phyloP scores from a whole-genome alignment of 495 filamentous ascomycete species.

The Penicillium turbatum region DNA sequence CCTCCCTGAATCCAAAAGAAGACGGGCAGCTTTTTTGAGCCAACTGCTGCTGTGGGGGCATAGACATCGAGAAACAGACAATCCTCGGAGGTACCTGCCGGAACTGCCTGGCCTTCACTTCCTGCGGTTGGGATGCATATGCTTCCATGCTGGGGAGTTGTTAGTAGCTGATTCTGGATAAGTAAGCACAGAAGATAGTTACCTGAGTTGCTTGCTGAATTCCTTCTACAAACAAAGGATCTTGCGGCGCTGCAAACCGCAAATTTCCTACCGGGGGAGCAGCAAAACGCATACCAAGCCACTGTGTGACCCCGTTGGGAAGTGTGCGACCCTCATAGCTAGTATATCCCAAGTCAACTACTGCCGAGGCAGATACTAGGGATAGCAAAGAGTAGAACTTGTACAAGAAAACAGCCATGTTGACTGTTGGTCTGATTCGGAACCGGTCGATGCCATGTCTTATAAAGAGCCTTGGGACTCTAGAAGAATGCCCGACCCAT shows the following conservation, averaged over 20 bases:
- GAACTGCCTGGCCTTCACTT: constrained; percentile 26
- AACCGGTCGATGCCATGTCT: constrained; percentile 5
- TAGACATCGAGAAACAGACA: constrained; percentile 75
- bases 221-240: constrained; percentile 40
- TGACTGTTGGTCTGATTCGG: background rate
- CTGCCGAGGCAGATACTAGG: constrained; percentile 17
- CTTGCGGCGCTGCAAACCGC: constrained; percentile 56
- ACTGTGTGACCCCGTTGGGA: constrained; percentile 51
- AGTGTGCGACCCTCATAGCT: constrained; percentile 35
- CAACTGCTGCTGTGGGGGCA: constrained; percentile 50
- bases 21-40: constrained; percentile 52
- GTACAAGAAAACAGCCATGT: constrained; percentile 13
- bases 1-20: constrained; percentile 77
- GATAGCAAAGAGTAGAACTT: constrained; percentile 15
- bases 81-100: constrained; percentile 54
- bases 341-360: constrained; percentile 43
- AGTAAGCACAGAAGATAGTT: constrained; percentile 4
- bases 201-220: constrained; percentile 46
- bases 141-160: constrained; percentile 35
- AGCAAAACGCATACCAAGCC: constrained; percentile 64
- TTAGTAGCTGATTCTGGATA: constrained; percentile 1
- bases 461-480: constrained; percentile 4
- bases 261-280: constrained; percentile 53
- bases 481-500: constrained; percentile 6
- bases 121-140: constrained; percentile 49